Evolutionary conservation across 805 yeast species (phyloP), one percentile per base, ranked within the genome.

Genomic region (Nakazawaea molendinolei): DNA sequence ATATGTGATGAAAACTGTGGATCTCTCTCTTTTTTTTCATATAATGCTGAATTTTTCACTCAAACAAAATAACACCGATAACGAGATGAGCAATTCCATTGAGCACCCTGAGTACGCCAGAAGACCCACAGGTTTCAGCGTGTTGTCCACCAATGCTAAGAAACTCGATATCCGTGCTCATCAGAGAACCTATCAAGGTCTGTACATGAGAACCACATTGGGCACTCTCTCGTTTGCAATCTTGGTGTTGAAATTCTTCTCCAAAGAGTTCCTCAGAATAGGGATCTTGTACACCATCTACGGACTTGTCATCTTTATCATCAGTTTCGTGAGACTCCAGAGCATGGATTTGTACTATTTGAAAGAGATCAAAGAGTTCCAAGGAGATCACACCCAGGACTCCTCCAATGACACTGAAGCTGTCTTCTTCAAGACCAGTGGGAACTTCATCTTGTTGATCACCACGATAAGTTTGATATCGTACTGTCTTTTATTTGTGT

Each of bases 171-270:
- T 74, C 3, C 44, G 80, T 46, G 92, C 90, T 0, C 81, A 80
- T 47, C 92, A 84, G 55, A 56, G 95, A 39, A 84, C 94, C 0
- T 84, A 82, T 49, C 92, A 84, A 50, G 95, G 94, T 0, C 89
- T 94, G 1, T 84, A 85, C 50, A 65, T 80, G 18, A 57, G 95
- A 35, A 74, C 89, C 0, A 81, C 89, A 15, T 58, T 85, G 21
- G 79, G 84, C 15, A 69, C 79, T 36, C 55, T 85, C 20, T 70
- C 86, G 8, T 79, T 85, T 48, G 51, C 84, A 3, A 59, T 82
- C 22, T 57, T 82, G 38, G 69, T 83, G 13, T 65, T 83, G 45
- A 78, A 80, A 52, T 55, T 83, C 25, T 83, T 83, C 52, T 63
- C 76, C 5, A 60, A 53, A 26, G 84, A 78, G 46, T 82, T 80